Base-by-base conservation (phyloP, 78 protist genomes). In the Diacronema lutheri region DNA sequence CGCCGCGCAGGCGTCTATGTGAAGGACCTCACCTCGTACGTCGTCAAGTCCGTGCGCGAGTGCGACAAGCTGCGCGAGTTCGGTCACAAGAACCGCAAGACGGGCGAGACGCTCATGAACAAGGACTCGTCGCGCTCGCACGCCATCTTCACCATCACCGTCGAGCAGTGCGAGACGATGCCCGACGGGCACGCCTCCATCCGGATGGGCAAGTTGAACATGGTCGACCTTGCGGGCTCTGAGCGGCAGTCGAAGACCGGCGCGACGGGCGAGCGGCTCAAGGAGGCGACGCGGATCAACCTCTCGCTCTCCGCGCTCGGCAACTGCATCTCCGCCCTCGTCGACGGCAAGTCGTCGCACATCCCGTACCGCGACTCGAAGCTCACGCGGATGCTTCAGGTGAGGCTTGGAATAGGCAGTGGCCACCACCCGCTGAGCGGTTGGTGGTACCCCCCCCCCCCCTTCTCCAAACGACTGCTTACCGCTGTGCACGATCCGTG, bases 161-260 rank as follows among this genome's bases (percentile, higher is more conserved):
- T 93, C 57, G 91, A 84, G 57, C 10, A 3, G 40, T 78, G 83
- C 79, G 79, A 38, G 76, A 68, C 76, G 26, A 13, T 5, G 55
- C 55, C 26, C 29, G 62, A 37, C 61, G 88, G 81, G 61, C 4
- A 20, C 25, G 20, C 38, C 44, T 44, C 56, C 50, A 74, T 85
- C 55, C 44, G 79, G 37, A 38, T 41, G 29, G 94, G 93, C 4
- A 92, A 92, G 73, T 93, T 96, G 31, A 91, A 94, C 83, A 56
- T 96, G 74, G 95, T 94, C 71, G 98, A 96, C 57, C 87, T 96
- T n/a, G 98, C 98, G 0, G 96, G 97, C 31, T 82, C 92, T 0
- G 98, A 96, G 88, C 85, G 96, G 11, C 95, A 91, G 89, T 58
- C 79, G 46, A 93, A 96, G 89, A 94, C 98, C 50, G 44, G 16